Percentiles rank a stretch among this genome's conserved stretches.
phyloP scores from a whole-genome alignment of 2,329 filamentous ascomycete genomes.

The Cadophora luteo-olivacea region DNA sequence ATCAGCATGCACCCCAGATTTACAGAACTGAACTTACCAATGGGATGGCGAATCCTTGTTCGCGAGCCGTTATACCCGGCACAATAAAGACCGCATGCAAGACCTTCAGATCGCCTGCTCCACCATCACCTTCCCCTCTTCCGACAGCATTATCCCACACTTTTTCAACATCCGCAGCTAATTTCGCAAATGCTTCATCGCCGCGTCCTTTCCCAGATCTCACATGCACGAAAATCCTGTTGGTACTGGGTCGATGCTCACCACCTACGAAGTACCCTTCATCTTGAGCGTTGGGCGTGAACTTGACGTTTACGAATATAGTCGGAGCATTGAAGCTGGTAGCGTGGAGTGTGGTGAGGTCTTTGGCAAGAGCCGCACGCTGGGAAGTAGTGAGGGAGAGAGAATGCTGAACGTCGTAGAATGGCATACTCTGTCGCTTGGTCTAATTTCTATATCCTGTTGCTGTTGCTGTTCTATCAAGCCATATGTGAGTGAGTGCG shows the following conservation, averaged over 20 bases:
- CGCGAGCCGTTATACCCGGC: conserved; percentile 28
- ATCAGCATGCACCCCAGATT: neutral
- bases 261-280: conserved; percentile 25
- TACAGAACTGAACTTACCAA: conserved; percentile 19
- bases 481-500: no score
- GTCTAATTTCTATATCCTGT: no score
- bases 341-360: conserved; percentile 28
- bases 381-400: conserved; percentile 14
- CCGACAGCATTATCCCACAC: conserved; percentile 27
- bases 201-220: conserved; percentile 18
- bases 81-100: conserved; percentile 26
- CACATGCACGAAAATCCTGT: conserved; percentile 27
- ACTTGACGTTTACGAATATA: conserved; percentile 30
- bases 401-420: conserved; percentile 28
- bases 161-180: conserved; percentile 25
- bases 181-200: conserved; percentile 21
- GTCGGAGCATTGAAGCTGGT: conserved; percentile 27
- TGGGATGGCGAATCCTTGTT: conserved; percentile 25
- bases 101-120: neutral
- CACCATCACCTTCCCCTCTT: neutral
- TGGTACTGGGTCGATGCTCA: conserved; percentile 8
- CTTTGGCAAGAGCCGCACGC: conserved; percentile 13
- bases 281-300: conserved; percentile 16
- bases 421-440: conserved; percentile 23
- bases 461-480: no score